Percentiles rank a stretch among this genome's conserved stretches.
These are phyloP conservation scores for Byssothecium circinans DNA, from an alignment of 2,329 filamentous ascomycete genomes.

Conservation along the genomic window DNA sequence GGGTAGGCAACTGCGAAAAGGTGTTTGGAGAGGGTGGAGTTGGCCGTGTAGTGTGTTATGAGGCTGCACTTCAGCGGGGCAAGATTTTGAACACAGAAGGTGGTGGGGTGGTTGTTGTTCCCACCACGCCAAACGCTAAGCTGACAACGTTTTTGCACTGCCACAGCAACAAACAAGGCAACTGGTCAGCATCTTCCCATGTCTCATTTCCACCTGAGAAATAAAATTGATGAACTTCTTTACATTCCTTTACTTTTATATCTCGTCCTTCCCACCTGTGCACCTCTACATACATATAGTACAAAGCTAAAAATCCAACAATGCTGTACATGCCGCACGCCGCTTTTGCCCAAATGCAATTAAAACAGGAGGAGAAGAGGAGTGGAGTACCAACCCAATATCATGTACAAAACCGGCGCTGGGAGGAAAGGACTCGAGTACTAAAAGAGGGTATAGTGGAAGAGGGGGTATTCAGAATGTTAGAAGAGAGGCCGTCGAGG, in stretches of 20 bases:
- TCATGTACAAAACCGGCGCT: constrained; percentile 38
- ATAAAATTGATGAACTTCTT: neutral
- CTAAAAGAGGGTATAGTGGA: constrained; percentile 39
- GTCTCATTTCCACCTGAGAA: neutral
- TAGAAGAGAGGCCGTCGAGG: constrained; percentile 24
- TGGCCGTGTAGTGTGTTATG: constrained; percentile 26
- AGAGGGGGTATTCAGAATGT: constrained; percentile 31
- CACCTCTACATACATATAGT: constrained; percentile 32
- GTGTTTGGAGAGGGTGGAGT: constrained; percentile 18
- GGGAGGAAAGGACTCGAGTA: constrained; percentile 28
- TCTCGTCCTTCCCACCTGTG: constrained; percentile 30
- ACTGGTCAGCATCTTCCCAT: neutral
- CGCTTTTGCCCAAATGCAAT: constrained; percentile 35
- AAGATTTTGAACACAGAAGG: constrained; percentile 18
- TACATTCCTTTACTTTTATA: constrained; percentile 33
- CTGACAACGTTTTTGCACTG: constrained; percentile 6
- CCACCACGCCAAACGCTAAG: constrained; percentile 1
- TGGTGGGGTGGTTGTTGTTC: constrained; percentile 23
- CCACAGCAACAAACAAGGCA: constrained; percentile 22
- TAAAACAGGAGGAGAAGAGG: constrained; percentile 33
- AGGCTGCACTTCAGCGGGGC: constrained; percentile 21
- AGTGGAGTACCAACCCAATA: constrained; percentile 42
- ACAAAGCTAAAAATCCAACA: constrained; percentile 1
- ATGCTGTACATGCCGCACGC: constrained; percentile 2
- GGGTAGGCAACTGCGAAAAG: constrained; percentile 16